Base-by-base conservation (phyloP, 2,329 filamentous ascomycete species). In the Hypoxylon sp. region DNA sequence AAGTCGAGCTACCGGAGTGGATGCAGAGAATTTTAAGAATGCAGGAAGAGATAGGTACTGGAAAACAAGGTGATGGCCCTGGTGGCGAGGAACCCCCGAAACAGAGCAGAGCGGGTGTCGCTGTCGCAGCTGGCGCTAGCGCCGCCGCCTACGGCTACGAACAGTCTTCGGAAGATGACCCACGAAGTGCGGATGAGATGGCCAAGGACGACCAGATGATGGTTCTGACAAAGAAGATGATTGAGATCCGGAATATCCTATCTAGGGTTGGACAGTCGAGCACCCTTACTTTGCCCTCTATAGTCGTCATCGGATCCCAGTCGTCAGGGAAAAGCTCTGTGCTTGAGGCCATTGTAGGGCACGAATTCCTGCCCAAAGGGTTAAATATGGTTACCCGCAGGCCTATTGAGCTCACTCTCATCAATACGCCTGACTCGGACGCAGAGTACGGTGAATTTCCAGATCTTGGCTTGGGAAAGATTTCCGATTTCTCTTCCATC, bases 141-240 rank as follows among this genome's bases (percentile, higher is more conserved):
- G 92, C 90, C 30, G 88, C 91, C 14, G 93, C 92, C 0, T 93
- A 97, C 76, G 93, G 91, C 37, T 91, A 94, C 73, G 89, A 93
- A 21, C 84, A 90, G 61, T 87, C 88, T 1, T 80, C 83, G 39
- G 88, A 91, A 34, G 88, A 95, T 34, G 88, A 90, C 68, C 79
- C 84, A 3, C 84, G 89, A 59, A 82, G 84, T 7, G 83, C 81
- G 19, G 88, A 90, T 60, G 88, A 91, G 74, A 84, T 86, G 51
- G 92, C 93, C 16, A 89, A 89, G 74, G 96, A 99, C 74, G 96
- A 99, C 77, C 96, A 99, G 79, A 99, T 99, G 95, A 99, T 99
- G 96, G 85, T 97, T 71, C 83, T 99, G 75, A 99, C 96, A 1
- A 95, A 96, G 82, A 98, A 98, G 82, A 99, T 99, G 96, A 99